phyloP scores from a whole-genome alignment of 2,329 filamentous ascomycete species.

The Tolypocladium tundrense region DNA sequence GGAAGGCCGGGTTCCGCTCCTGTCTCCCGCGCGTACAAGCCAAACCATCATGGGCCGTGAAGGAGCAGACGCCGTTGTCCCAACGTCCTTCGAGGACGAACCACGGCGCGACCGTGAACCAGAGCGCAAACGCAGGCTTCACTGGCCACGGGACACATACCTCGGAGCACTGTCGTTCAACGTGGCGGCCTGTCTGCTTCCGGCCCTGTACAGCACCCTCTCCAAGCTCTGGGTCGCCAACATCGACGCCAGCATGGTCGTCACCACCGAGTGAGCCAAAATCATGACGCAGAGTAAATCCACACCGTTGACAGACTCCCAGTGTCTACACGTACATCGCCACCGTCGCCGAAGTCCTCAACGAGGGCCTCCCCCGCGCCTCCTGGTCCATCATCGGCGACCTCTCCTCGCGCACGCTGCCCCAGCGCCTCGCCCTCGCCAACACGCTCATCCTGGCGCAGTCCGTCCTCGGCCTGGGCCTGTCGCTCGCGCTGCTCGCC shows the following conservation, averaged over 20 bases:
- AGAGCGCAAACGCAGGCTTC: no score
- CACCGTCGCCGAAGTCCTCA: conserved; percentile 56
- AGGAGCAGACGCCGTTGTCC: no score
- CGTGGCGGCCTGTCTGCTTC: conserved; percentile 49
- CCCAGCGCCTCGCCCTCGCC: conserved; percentile 45
- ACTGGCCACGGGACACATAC: conserved; percentile 24
- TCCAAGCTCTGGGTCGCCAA: conserved; percentile 62
- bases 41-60: no score
- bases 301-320: conserved; percentile 35
- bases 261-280: conserved; percentile 17
- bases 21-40: no score
- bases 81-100: no score
- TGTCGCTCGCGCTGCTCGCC: conserved; percentile 48
- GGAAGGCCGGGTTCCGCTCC: no score
- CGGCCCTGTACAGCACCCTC: conserved; percentile 56
- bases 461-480: conserved; percentile 41
- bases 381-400: conserved; percentile 62
- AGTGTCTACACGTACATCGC: conserved; percentile 57
- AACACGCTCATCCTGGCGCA: conserved; percentile 57
- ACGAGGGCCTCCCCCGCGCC: conserved; percentile 60
- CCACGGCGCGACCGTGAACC: no score
- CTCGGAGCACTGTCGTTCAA: conserved; percentile 53
- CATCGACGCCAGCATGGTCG: conserved; percentile 44
- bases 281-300: no score
- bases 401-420: conserved; percentile 37